Conservation (phyloP, 345 rosid genomes). For the Erodium maritimum region DNA sequence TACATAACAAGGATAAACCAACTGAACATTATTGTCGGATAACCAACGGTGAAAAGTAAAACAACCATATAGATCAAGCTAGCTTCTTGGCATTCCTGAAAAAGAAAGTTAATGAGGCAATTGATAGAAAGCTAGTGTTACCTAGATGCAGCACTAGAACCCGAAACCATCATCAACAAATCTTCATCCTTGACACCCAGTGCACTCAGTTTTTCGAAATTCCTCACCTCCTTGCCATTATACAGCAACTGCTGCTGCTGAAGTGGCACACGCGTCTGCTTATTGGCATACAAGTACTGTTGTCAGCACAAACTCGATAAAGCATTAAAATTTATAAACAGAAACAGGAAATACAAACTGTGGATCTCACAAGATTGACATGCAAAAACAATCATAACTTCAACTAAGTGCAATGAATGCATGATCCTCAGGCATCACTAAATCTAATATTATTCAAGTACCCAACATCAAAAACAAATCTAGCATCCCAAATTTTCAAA, state of each 20-base stretch:
- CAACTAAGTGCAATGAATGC: neutral
- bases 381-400: neutral
- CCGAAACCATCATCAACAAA: slow-evolving; percentile 82
- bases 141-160: slow-evolving; percentile 16
- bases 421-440: neutral
- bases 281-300: slow-evolving; percentile 8
- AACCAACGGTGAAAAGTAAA: neutral
- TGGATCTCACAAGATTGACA: neutral
- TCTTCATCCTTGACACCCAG: slow-evolving; percentile 88
- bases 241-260: slow-evolving; percentile 81
- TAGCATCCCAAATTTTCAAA: neutral
- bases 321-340: neutral
- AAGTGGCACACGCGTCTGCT: slow-evolving; percentile 70
- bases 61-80: neutral
- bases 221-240: slow-evolving; percentile 74
- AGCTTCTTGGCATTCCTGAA: neutral
- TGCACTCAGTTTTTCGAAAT: slow-evolving; percentile 65
- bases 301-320: neutral
- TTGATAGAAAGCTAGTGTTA: neutral
- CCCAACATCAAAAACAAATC: neutral
- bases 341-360: neutral
- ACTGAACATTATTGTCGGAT: neutral
- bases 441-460: too few species aligned
- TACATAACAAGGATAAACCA: too few species aligned
- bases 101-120: neutral